Conservation (phyloP, 345 rosid species). For the Anastatica hierochuntica region DNA sequence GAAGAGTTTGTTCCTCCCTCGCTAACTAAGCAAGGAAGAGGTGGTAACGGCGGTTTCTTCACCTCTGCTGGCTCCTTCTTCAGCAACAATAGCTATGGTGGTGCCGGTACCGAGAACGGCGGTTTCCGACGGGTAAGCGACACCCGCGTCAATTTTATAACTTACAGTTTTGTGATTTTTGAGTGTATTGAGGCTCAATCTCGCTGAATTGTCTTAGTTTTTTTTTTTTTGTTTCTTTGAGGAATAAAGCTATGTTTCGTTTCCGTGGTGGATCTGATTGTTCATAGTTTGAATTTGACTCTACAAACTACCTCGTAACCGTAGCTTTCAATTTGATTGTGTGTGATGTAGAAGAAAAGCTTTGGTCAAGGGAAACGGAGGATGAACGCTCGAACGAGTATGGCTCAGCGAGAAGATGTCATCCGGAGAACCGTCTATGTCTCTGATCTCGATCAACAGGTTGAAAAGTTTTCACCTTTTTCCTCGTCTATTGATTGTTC, state of each 20-base stretch:
- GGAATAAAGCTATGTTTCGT: neutral
- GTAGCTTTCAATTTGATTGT: constrained; percentile 7
- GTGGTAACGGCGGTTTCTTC: constrained; percentile 32
- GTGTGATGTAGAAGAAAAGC: constrained; percentile 48
- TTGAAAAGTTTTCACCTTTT: constrained; percentile 4
- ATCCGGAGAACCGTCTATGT: constrained; percentile 84
- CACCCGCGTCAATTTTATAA: neutral
- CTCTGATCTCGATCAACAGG: constrained; percentile 95
- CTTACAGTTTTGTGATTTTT: neutral
- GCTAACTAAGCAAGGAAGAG: constrained; percentile 29
- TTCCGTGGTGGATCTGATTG: constrained; percentile 1
- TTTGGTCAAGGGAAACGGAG: constrained; percentile 64
- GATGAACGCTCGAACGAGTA: constrained; percentile 62
- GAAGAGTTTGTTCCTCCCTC: constrained; percentile 93
- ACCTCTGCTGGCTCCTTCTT: constrained; percentile 26
- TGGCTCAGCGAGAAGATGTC: constrained; percentile 86
- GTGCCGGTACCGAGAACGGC: constrained; percentile 28
- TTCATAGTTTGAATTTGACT: neutral
- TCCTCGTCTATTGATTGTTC: neutral
- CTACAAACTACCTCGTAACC: neutral
- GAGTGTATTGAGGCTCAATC: neutral
- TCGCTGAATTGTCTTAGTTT: constrained; percentile 7
- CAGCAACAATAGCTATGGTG: constrained; percentile 13
- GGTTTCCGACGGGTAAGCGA: constrained; percentile 44
- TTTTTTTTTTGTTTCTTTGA: neutral